A percentile compares a stretch with the other conserved stretches of the same genome.
phyloP scores from a whole-genome alignment of 192 early-diverging fungal genomes.

The Backusella macrospora region DNA sequence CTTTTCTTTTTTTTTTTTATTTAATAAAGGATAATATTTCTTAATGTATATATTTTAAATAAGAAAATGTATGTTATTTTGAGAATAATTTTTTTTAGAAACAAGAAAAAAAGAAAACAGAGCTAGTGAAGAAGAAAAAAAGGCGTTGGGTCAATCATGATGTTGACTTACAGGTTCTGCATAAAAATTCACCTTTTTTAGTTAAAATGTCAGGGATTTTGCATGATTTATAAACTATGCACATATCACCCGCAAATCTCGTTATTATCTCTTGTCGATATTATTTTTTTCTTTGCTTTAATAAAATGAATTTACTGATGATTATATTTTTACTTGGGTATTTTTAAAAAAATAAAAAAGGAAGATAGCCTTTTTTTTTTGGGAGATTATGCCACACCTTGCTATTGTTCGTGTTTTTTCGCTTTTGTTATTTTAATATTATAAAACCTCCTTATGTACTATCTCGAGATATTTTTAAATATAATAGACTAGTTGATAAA shows the following conservation, averaged over 20 bases:
- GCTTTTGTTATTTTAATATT: background rate
- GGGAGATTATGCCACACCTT: no score
- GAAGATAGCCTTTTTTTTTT: background rate
- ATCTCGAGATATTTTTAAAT: background rate
- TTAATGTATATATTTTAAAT: conserved; percentile 9
- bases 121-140: background rate
- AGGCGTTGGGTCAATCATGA: background rate
- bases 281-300: background rate
- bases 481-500: background rate
- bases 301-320: background rate
- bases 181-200: conserved; percentile 7
- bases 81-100: background rate
- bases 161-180: background rate
- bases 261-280: background rate
- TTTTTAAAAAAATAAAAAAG: background rate
- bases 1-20: background rate
- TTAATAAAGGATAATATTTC: background rate
- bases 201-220: conserved; percentile 15
- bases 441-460: background rate
- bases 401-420: background rate
- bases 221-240: background rate
- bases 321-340: background rate
- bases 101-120: background rate
- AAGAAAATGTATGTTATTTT: conserved; percentile 8
- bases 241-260: background rate